Evolutionary conservation across 2,329 filamentous ascomycete species (phyloP).

Genomic region (Aureobasidium mangrovei): DNA sequence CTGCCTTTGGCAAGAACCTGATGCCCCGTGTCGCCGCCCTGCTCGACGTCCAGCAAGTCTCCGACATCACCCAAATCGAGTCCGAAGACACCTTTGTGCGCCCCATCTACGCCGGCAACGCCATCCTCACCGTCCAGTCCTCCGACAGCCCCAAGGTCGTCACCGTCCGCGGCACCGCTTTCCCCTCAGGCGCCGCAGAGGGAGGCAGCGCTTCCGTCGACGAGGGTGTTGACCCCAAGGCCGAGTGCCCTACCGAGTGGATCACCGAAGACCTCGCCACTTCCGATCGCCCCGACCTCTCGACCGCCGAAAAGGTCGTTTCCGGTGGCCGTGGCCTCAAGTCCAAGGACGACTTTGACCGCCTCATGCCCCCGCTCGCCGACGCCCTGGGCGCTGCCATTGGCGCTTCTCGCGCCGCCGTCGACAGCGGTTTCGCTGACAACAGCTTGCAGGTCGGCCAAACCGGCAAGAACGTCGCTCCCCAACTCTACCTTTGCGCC

Average conservation of each 20-base stretch:
- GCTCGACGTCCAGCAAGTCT: conserved; percentile 86
- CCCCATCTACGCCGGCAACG: conserved; percentile 96
- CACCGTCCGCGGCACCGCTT: conserved; percentile 88
- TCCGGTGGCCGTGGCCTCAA: conserved; percentile 91
- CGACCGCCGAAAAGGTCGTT: conserved; percentile 81
- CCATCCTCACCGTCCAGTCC: conserved; percentile 91
- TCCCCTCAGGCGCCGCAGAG: conserved; percentile 63
- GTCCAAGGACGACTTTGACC: conserved; percentile 96
- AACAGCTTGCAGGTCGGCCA: conserved; percentile 98
- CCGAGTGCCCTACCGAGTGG: conserved; percentile 69
- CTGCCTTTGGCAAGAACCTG: conserved; percentile 92
- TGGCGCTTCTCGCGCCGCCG: conserved; percentile 86
- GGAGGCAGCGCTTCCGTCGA: conserved; percentile 69
- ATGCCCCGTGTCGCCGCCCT: conserved; percentile 86
- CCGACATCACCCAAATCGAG: conserved; percentile 80
- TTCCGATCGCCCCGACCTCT: conserved; percentile 87
- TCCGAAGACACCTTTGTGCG: conserved; percentile 86
- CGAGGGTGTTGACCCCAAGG: conserved; percentile 76
- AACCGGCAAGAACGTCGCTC: conserved; percentile 97
- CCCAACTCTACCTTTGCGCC: conserved; percentile 87
- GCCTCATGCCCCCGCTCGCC: conserved; percentile 81
- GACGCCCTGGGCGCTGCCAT: conserved; percentile 93
- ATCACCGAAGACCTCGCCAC: conserved; percentile 86
- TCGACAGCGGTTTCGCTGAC: conserved; percentile 95
- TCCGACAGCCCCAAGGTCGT: conserved; percentile 77